phyloP scores from a whole-genome alignment of 192 early-diverging fungal species.

The Entophlyctis luteolus region DNA sequence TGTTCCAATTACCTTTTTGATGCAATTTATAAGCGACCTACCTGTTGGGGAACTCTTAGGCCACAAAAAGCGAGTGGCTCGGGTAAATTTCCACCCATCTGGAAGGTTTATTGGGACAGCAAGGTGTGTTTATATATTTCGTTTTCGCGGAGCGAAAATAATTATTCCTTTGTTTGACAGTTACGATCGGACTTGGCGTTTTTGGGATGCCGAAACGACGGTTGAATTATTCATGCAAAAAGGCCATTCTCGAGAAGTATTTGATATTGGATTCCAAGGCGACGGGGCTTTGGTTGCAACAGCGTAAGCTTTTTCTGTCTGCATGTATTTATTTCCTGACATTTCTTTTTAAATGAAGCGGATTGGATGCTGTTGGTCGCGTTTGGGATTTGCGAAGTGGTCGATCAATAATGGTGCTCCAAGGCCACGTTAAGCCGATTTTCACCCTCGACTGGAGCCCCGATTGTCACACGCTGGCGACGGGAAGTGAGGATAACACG shows the following conservation, averaged over 20 bases:
- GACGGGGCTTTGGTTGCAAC: conserved; percentile 89
- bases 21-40: conserved; percentile 42
- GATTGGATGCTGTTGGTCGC: conserved; percentile 86
- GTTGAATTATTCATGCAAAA: conserved; percentile 84
- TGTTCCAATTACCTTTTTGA: background rate
- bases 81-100: conserved; percentile 86
- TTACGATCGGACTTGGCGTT: conserved; percentile 88
- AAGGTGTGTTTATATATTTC: conserved; percentile 32
- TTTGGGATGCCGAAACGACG: conserved; percentile 85
- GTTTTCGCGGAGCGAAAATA: background rate
- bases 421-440: conserved; percentile 91
- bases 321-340: background rate
- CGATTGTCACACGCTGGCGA: conserved; percentile 86
- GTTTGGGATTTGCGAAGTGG: conserved; percentile 96
- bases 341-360: conserved; percentile 41
- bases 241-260: conserved; percentile 92
- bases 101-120: conserved; percentile 76
- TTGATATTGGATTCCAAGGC: conserved; percentile 83
- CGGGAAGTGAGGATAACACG: conserved; percentile 87
- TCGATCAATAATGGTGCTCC: conserved; percentile 77
- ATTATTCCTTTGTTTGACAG: conserved; percentile 18
- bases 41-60: conserved; percentile 77
- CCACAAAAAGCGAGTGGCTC: conserved; percentile 76
- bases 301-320: conserved; percentile 54
- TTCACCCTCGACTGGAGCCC: conserved; percentile 85